Base-by-base conservation (phyloP, 495 filamentous ascomycete species). In the Tuber brumale region DNA sequence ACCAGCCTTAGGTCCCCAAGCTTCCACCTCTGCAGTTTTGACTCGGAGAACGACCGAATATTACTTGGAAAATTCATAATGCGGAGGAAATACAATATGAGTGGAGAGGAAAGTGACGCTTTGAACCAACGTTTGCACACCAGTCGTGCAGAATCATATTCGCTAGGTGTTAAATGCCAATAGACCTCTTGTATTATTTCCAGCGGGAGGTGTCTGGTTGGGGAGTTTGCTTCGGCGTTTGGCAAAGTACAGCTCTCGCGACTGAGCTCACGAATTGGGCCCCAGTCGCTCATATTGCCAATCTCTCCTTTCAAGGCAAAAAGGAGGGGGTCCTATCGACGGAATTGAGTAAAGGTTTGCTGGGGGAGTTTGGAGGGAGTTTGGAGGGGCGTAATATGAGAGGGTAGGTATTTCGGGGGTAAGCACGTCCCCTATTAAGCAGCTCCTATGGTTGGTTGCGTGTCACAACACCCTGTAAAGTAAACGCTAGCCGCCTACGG, bases 131-230 rank as follows among this genome's bases (percentile, higher is more conserved):
- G 42, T n/a, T 51, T 69, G 48, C 76, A 79, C 74, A 79, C 76
- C 27, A 78, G 48, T 35, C 77, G 77, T 10, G 77, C 77, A n/a
- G 77, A 78, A 46, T 78, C 77, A 61, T 78, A 79, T 18, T 79
- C 77, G 31, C 69, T 45, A 45, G 77, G 77, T 37, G 75, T 69
- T 19, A 79, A 76, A 23, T 79, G 70, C 19, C 41, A 78, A 61
- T 79, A 75, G 19, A 79, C 72, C 51, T 78, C 76, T n/a, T 79
- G 76, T 27, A 79, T 16, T n/a, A 79, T 70, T 21, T 79, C 77
- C 31, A 76, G 69, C 37, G 77, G 77, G 37, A 79, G 76, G 42
- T 44, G 27, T 37, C 57, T 66, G 16, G 57, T 66, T 66, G 57
- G 57, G 27, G 57, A 66, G 57, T 66, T 66, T 66, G 57, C 57